phyloP scores from a whole-genome alignment of 2,329 filamentous ascomycete genomes.

The Scedosporium dehoogii region DNA sequence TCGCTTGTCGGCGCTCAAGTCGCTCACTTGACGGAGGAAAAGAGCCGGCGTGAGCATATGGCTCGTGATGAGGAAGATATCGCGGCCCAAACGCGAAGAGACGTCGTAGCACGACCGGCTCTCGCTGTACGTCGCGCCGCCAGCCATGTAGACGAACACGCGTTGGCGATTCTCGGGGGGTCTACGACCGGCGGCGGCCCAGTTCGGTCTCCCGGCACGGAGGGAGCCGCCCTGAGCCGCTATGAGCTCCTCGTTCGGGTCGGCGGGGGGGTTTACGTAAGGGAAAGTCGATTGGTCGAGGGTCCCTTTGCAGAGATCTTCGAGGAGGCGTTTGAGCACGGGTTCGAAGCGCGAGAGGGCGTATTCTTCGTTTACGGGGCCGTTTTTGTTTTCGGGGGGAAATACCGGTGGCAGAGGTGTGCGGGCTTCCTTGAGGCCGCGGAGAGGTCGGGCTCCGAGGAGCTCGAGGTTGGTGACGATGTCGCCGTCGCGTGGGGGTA shows the following conservation, averaged over 20 bases:
- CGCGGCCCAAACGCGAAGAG: constrained; percentile 59
- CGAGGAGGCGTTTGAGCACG: constrained; percentile 71
- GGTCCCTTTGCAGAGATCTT: constrained; percentile 57
- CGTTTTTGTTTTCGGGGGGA: constrained; percentile 33
- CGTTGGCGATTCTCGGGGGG: constrained; percentile 73
- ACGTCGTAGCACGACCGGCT: constrained; percentile 82
- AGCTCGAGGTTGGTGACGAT: constrained; percentile 70
- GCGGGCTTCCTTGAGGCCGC: constrained; percentile 64
- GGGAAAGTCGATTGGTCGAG: constrained; percentile 61
- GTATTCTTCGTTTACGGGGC: constrained; percentile 61
- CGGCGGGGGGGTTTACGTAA: constrained; percentile 60
- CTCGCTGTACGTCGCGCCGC: constrained; percentile 90
- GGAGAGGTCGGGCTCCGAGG: constrained; percentile 64
- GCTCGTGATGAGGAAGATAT: constrained; percentile 80
- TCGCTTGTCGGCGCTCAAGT: constrained; percentile 66
- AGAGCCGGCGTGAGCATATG: constrained; percentile 86
- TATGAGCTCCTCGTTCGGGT: constrained; percentile 48
- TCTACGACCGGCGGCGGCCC: constrained; percentile 75
- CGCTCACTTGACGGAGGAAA: constrained; percentile 73
- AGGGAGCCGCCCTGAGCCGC: constrained; percentile 61
- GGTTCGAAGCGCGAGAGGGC: constrained; percentile 82
- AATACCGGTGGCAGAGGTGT: constrained; percentile 60
- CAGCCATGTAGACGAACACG: constrained; percentile 88
- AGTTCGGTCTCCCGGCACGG: constrained; percentile 85
- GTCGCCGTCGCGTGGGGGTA: constrained; percentile 64